These are phyloP conservation scores for Colletotrichum melonis DNA, from an alignment of 2,329 filamentous ascomycete genomes.

Conservation along the genomic window DNA sequence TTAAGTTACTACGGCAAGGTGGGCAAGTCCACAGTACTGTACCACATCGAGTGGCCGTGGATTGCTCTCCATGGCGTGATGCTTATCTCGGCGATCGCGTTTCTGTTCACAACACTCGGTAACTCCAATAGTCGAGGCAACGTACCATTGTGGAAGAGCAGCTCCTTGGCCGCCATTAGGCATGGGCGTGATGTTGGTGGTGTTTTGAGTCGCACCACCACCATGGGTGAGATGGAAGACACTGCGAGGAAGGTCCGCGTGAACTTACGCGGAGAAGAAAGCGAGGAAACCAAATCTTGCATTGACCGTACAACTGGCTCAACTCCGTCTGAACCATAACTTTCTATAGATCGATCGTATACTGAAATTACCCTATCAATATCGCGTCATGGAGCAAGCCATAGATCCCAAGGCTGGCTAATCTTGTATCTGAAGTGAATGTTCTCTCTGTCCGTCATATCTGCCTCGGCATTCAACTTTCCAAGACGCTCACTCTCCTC, in stretches of 20 bases:
- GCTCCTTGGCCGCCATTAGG: conserved; percentile 14
- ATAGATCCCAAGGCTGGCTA: neutral
- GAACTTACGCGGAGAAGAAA: conserved; percentile 3
- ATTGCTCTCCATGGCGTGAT: conserved; percentile 12
- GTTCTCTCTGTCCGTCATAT: conserved; percentile 41
- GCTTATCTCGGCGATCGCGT: neutral
- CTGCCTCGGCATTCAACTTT: conserved; percentile 41
- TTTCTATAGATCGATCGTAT: neutral
- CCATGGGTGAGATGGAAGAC: conserved; percentile 32
- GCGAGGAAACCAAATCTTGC: neutral
- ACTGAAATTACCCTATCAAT: neutral
- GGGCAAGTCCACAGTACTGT: neutral
- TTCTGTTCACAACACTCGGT: neutral
- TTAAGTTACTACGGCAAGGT: neutral
- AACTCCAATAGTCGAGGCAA: neutral
- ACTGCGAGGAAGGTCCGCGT: neutral
- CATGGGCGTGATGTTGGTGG: conserved; percentile 14
- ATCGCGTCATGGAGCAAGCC: neutral
- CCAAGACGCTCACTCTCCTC: conserved; percentile 42
- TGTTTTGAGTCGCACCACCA: neutral
- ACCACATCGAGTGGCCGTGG: conserved; percentile 24
- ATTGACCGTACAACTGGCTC: neutral
- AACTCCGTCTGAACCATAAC: neutral
- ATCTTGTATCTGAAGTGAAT: conserved; percentile 40
- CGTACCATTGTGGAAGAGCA: conserved; percentile 22